Evolutionary conservation across 106 monocot genomes (phyloP).

Genomic region (Dendrobium chrysotoxum): DNA sequence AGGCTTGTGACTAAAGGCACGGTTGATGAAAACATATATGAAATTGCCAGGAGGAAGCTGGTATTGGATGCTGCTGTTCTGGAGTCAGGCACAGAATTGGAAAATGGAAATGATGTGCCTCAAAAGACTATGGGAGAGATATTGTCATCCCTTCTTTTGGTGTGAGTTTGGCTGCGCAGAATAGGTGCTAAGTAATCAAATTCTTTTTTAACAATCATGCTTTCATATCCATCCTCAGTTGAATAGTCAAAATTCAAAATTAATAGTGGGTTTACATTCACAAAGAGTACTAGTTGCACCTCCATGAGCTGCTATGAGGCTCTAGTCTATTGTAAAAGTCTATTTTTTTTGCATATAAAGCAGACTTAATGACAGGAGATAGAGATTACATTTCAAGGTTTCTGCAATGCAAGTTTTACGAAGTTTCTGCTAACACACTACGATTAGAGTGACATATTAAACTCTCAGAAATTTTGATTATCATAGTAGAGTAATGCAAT

Average conservation of each 20-base stretch:
- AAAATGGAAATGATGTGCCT: conserved; percentile 52
- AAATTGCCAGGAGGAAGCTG: conserved; percentile 87
- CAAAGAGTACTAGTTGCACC: neutral
- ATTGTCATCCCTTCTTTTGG: conserved; percentile 67
- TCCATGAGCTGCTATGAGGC: neutral
- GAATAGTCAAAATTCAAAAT: neutral
- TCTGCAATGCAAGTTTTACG: neutral
- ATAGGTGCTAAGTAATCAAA: neutral
- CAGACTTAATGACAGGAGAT: neutral
- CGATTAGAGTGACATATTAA: neutral
- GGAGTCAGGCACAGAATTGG: conserved; percentile 42
- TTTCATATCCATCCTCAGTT: neutral
- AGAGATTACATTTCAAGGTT: neutral
- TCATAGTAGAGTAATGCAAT: neutral
- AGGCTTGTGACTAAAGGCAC: conserved; percentile 91
- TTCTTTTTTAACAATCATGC: neutral
- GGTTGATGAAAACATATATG: conserved; percentile 90
- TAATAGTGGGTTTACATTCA: neutral
- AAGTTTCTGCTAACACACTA: neutral
- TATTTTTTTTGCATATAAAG: neutral
- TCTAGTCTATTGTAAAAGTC: neutral
- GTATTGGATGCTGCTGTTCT: conserved; percentile 91
- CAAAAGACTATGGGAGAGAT: conserved; percentile 98
- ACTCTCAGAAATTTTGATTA: neutral
- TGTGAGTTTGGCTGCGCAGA: conserved; percentile 22